Base-by-base conservation (phyloP, 2,329 filamentous ascomycete genomes). In the Xylogone sp. region DNA sequence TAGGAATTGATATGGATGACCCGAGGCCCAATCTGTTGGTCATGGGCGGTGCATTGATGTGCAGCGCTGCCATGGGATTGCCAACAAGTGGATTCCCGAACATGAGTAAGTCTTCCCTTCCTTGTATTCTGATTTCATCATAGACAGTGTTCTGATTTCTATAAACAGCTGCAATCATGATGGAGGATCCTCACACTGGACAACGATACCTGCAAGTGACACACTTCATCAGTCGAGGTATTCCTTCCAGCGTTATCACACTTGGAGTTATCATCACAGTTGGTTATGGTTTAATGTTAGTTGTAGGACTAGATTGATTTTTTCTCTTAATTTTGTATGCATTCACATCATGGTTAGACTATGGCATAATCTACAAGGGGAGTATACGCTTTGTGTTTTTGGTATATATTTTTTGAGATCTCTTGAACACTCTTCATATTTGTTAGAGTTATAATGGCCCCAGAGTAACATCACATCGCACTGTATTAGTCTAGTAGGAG, bases 41-140 rank as follows among this genome's bases (percentile, higher is more conserved):
- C 56, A 97, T 99, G 93, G 89, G 86, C 0, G 86, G 88, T 50
- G 93, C 96, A 10, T 73, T 99, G 56, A 99, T 99, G 91, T 97
- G 94, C 66, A 93, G 87, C 58, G 92, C 92, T n/a, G 94, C 90
- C 2, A 99, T 99, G 94, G 94, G 86, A 12, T 71, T 99, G 70
- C 94, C 94, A 2, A 99, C 94, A 0, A 93, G 87, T 67, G 95
- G 94, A 8, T 99, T 99, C 74, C 94, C 94, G 1, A 99, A 99
- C 62, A 99, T 99, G 94, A 99, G 92, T 96, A 82, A 79, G 91
- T 88, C 44, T 22, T 43, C 39, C n/a, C 22, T 27, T 51, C 47
- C 53, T 34, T 16, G 42, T 53, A 21, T 22, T 50, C 39, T 39
- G 3, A 52, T 46, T 29, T 43, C 21, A 10, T 46, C 45, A 31